Conservation (phyloP, 192 early-diverging fungal species). For the Allomyces macrogynus region DNA sequence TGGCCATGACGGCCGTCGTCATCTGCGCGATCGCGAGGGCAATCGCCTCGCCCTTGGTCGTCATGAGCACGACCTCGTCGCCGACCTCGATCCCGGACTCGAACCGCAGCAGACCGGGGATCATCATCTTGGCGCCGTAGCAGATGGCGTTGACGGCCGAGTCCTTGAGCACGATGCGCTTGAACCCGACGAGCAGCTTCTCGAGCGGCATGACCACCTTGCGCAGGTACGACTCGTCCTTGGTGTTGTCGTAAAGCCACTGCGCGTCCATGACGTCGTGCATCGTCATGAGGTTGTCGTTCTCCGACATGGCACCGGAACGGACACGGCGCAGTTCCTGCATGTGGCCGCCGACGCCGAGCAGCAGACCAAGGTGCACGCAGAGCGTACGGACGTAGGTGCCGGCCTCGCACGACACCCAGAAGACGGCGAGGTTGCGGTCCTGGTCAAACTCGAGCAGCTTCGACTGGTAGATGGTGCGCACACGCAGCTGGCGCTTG, state of each 20-base stretch:
- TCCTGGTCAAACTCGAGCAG: constrained; percentile 93
- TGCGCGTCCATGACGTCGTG: constrained; percentile 97
- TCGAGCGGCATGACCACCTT: constrained; percentile 83
- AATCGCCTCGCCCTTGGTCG: constrained; percentile 98
- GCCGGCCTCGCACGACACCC: constrained; percentile 96
- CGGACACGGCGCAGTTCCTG: constrained; percentile 95
- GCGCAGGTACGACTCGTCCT: constrained; percentile 93
- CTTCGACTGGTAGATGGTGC: constrained; percentile 93
- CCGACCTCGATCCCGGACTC: constrained; percentile 87
- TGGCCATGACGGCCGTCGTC: constrained; percentile 93
- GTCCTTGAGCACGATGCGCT: constrained; percentile 97
- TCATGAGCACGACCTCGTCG: constrained; percentile 97
- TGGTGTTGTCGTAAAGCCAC: constrained; percentile 94
- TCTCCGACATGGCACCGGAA: constrained; percentile 75
- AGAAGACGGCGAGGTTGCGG: constrained; percentile 87
- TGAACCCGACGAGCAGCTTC: constrained; percentile 79
- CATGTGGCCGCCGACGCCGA: constrained; percentile 97
- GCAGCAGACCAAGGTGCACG: constrained; percentile 85
- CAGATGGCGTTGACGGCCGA: constrained; percentile 95
- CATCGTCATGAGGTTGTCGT: constrained; percentile 92
- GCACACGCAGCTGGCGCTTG: constrained; percentile 96
- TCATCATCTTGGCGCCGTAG: constrained; percentile 98
- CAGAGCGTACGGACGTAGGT: constrained; percentile 99
- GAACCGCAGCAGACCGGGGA: constrained; percentile 89
- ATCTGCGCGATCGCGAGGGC: constrained; percentile 93